Evolutionary conservation across 495 filamentous ascomycete species (phyloP), one percentile per base, ranked within the genome.

Genomic region (Penicillium riverlandense): DNA sequence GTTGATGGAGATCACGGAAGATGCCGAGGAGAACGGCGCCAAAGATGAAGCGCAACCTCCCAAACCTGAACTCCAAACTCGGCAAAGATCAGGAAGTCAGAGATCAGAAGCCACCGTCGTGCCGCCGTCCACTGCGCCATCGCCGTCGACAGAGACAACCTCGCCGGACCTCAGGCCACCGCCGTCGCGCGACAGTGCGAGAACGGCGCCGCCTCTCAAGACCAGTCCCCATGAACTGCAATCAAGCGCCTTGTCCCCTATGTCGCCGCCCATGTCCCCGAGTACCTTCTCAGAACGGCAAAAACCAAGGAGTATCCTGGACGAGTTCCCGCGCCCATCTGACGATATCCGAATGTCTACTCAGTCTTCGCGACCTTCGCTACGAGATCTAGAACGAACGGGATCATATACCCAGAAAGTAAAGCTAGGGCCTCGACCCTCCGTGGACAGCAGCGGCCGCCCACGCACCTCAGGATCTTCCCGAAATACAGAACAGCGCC

Each of bases 1-100:
- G 49, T 67, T 97, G 58, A 82, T 88, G 71, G 92, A 92, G 63
- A 97, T 96, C 57, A 82, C 85, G 38, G 92, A 96, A 60, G 82
- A 84, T 74, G 75, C 72, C 15, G 80, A 84, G 53, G 92, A 98
- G 53, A 66, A 53, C 37, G 52, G 55, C 37, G 70, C 72, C 39
- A 80, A 83, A 48, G 79, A 85, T 37, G 40, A 39, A 35, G n/a
- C 29, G 29, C 41, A 45, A 13, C 8, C 35, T 7, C 12, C 32
- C 2, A 35, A 31, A n/a, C 35, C 40, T 22, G 42, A 41, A 22
- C 42, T 9, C 28, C 51, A 63, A 32, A 43, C 49, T 34, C 57
- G 58, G 12, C 61, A 59, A 42, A 44, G 60, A 40, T 58, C 67
- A 6, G 60, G 55, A 37, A 71, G 68, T 35, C 59, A 63, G 28